A percentile compares a stretch with the other conserved stretches of the same genome.
Evolutionary conservation across 2,329 filamentous ascomycete species (phyloP).

Genomic region (Trematosphaeria pertusa): DNA sequence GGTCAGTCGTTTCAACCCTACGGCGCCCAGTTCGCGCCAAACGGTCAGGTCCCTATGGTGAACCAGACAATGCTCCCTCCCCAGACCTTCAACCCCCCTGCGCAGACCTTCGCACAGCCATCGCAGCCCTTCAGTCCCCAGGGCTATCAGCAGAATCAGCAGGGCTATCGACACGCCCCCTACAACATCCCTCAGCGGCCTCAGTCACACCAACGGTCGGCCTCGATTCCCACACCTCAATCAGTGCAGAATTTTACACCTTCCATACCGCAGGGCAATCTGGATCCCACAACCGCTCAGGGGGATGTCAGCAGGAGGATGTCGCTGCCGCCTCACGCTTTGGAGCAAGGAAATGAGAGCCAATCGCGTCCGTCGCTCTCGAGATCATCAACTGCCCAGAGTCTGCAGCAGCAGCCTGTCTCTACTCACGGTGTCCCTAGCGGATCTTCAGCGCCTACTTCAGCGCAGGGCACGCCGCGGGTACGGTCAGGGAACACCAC

Average conservation of each 20-base stretch:
- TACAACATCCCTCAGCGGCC: constrained; percentile 54
- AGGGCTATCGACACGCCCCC: constrained; percentile 52
- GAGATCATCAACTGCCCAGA: constrained; percentile 28
- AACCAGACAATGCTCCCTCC: constrained; percentile 44
- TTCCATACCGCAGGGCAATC: constrained; percentile 24
- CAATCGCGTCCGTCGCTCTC: constrained; percentile 26
- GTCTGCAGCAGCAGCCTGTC: constrained; percentile 27
- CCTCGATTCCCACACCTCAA: constrained; percentile 54
- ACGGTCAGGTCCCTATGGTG: constrained; percentile 27
- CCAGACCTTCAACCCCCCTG: constrained; percentile 24
- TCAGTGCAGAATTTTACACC: constrained; percentile 40
- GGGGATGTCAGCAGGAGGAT: constrained; percentile 47
- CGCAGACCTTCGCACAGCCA: constrained; percentile 24
- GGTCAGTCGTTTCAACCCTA: constrained; percentile 40
- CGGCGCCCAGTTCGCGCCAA: constrained; percentile 17
- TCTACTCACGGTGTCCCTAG: constrained; percentile 29
- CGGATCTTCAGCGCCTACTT: constrained; percentile 25
- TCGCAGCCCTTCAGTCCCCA: constrained; percentile 24
- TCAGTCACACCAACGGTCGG: constrained; percentile 50
- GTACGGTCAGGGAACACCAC: constrained; percentile 27
- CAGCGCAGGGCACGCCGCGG: constrained; percentile 31
- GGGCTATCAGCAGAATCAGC: constrained; percentile 23
- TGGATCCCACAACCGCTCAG: constrained; percentile 25
- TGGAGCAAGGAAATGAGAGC: constrained; percentile 24
- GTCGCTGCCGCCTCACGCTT: constrained; percentile 51